Conservation (phyloP, 177 flowering plant species). For the Vitis hybrid region DNA sequence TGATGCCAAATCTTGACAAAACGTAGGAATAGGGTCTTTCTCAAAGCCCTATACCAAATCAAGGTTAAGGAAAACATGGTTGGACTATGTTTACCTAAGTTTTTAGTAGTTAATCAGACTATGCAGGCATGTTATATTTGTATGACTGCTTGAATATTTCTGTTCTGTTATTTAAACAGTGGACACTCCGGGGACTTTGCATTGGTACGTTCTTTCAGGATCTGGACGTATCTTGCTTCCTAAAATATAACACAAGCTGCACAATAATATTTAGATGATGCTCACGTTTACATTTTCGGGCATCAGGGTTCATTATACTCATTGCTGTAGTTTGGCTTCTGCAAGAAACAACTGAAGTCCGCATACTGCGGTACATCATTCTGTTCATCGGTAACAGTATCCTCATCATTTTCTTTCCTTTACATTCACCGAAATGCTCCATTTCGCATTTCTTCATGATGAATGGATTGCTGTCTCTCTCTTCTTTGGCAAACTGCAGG, state of each 20-base stretch:
- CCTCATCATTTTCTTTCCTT: neutral
- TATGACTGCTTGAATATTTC: neutral
- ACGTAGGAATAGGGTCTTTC: too few species aligned
- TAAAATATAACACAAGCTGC: neutral
- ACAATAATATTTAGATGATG: neutral
- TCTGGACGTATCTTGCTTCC: neutral
- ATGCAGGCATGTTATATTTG: too few species aligned
- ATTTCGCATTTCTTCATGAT: neutral
- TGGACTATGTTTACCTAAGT: too few species aligned
- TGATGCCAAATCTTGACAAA: too few species aligned
- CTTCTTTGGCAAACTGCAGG: slow-evolving; percentile 36
- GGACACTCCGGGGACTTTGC: slow-evolving; percentile 43
- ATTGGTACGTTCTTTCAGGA: slow-evolving; percentile 21
- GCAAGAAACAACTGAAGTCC: slow-evolving; percentile 68
- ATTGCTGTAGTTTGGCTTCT: slow-evolving; percentile 70
- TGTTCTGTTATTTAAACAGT: slow-evolving; percentile 16
- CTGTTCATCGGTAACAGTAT: slow-evolving; percentile 67
- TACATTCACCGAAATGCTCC: neutral
- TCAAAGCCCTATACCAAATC: too few species aligned
- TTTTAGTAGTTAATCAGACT: too few species aligned
- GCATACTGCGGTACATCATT: slow-evolving; percentile 71
- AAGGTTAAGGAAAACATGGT: too few species aligned
- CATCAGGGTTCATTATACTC: slow-evolving; percentile 75
- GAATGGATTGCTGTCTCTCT: neutral
- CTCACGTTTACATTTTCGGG: neutral